Base-by-base conservation (phyloP, 1,284 basidiomycete genomes). In the Trametes polyzona region DNA sequence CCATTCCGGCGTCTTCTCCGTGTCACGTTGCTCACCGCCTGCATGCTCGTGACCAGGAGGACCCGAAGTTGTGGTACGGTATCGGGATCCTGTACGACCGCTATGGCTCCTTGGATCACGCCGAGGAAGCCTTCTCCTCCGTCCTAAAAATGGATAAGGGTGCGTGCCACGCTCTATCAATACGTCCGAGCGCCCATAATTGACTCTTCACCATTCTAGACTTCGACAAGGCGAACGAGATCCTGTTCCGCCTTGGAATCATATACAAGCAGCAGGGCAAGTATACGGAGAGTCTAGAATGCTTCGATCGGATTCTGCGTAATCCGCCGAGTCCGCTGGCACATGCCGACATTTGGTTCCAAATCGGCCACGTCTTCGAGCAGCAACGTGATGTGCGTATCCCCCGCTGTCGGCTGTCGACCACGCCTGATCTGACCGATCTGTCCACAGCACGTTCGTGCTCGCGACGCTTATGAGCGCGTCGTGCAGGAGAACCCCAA, bases 241-340 rank as follows among this genome's bases (percentile, higher is more conserved):
- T 99, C 64, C 90, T 98, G 53, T 99, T 99, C 80, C 88, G 96
- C 23, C 84, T 99, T 6, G 97, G 97, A 32, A 99, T 99, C 70
- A 99, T 99, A 65, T 99, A 99, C 83, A 99, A 99, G 77, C 96
- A 98, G 70, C 96, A 98, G 73, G 87, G 90, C 70, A 98, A 98
- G 76, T 96, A 93, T 67, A 77, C 84, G 3, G 89, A 93, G 19
- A 91, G 88, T 24, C 81, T 97, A 21, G 84, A 87, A 51, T 97
- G 95, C 77, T 99, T 99, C 78, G 93, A 96, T 68, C 93, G 93
- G 69, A 99, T 99, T 59, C 86, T 99, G 58, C 89, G 91, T 66
- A 96, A 95, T 68, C 96, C 97, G 4, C 96, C 97, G 14, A 90
- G 87, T 63, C 96, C 97, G 0, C 86, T 99, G 32, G 96, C 96